Percentiles rank a stretch among this genome's conserved stretches.
phyloP scores from a whole-genome alignment of 2,329 filamentous ascomycete species.

The Alternaria triticina region DNA sequence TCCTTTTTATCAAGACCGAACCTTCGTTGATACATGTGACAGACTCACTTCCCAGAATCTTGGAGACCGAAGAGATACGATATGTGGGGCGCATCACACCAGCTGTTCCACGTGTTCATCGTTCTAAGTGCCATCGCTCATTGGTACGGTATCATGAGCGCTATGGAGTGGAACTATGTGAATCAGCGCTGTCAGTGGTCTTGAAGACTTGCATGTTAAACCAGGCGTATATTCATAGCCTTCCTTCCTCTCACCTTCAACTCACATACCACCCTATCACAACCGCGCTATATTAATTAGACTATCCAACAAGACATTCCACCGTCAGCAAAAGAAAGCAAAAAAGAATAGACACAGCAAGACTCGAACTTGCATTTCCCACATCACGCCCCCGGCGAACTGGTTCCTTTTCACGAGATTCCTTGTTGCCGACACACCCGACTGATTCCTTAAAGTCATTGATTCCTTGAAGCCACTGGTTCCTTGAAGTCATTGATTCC shows the following conservation, averaged over 20 bases:
- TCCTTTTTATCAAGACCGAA: conserved; percentile 57
- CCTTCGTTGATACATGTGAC: conserved; percentile 76
- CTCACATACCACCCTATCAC: background rate
- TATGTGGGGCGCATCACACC: conserved; percentile 84
- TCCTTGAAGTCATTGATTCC: no score
- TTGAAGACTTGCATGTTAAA: no score
- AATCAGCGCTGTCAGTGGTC: conserved; percentile 8
- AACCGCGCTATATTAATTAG: no score
- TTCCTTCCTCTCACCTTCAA: background rate
- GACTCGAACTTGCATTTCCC: background rate
- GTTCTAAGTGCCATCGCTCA: conserved; percentile 69
- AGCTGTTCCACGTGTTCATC: conserved; percentile 91
- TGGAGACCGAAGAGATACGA: conserved; percentile 79
- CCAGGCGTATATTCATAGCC: background rate
- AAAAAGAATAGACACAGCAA: background rate
- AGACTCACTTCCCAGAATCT: conserved; percentile 72
- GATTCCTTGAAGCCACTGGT: no score
- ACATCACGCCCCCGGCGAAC: background rate
- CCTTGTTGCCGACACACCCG: no score
- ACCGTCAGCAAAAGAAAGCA: background rate
- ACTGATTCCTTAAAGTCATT: no score
- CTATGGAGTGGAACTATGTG: conserved; percentile 9
- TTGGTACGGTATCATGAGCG: conserved; percentile 4
- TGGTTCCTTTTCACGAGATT: no score
- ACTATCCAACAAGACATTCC: background rate